Evolutionary conservation across 129 eudicot genomes (phyloP).

Genomic region (Chrysanthemum seticuspe): DNA sequence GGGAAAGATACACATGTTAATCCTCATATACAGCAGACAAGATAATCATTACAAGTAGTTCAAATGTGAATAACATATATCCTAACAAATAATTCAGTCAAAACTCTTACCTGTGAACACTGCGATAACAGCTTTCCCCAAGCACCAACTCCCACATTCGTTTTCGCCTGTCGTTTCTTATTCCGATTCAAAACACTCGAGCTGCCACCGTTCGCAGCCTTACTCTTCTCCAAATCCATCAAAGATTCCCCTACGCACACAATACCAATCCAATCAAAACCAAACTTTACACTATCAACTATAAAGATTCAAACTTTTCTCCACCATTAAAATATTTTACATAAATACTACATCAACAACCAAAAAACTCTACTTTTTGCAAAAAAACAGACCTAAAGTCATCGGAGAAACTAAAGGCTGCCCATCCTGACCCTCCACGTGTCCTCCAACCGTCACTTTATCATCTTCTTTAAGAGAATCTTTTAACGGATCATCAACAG

Average conservation of each 20-base stretch:
- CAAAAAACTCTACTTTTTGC: not conserved
- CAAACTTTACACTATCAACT: no score
- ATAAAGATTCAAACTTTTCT: no score
- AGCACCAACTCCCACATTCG: slow-evolving; percentile 51
- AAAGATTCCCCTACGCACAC: slow-evolving; percentile 37
- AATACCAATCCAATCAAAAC: slow-evolving; percentile 1
- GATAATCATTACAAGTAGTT: no score
- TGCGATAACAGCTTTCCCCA: slow-evolving; percentile 94
- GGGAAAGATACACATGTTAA: no score
- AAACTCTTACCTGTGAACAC: slow-evolving; percentile 59
- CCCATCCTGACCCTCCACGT: slow-evolving; percentile 37
- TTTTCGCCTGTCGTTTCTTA: slow-evolving; percentile 53
- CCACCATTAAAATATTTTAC: no score
- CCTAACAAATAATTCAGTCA: not conserved
- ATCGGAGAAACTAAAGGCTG: slow-evolving; percentile 48
- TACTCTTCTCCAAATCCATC: slow-evolving; percentile 56
- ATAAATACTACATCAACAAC: not conserved
- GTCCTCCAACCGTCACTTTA: slow-evolving; percentile 44
- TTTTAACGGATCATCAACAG: slow-evolving; percentile 42
- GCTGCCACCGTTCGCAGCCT: slow-evolving; percentile 29
- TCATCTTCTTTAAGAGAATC: no score
- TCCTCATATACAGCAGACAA: no score
- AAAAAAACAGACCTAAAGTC: slow-evolving; percentile 31
- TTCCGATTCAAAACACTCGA: slow-evolving; percentile 36
- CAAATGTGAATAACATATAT: not conserved